Conservation (phyloP, 2,329 filamentous ascomycete genomes). For the Trichoderma atroviride region DNA sequence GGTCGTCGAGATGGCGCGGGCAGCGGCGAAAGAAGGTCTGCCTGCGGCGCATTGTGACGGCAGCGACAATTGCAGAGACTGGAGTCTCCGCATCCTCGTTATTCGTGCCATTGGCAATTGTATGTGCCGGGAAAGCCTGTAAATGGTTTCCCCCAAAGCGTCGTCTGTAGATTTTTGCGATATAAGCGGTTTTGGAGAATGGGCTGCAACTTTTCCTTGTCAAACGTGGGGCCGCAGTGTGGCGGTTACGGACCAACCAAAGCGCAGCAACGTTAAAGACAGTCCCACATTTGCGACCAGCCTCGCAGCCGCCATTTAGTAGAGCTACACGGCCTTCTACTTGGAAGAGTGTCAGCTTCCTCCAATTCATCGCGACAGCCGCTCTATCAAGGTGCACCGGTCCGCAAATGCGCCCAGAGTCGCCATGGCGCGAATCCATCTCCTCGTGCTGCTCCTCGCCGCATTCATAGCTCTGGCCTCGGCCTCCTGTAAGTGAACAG, state of each 20-base stretch:
- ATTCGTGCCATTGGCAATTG: slow-evolving; percentile 47
- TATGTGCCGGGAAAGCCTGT: neutral
- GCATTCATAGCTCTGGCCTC: slow-evolving; percentile 41
- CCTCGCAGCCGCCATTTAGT: neutral
- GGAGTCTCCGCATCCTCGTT: slow-evolving; percentile 43
- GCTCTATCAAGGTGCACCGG: neutral
- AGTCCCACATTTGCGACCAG: neutral
- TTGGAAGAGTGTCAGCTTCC: neutral
- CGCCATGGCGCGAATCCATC: slow-evolving; percentile 46
- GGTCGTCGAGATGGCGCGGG: slow-evolving; percentile 42
- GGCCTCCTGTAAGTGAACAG: slow-evolving; percentile 47
- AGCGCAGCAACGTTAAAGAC: slow-evolving; percentile 32
- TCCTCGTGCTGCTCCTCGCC: slow-evolving; percentile 43
- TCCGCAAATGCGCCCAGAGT: slow-evolving; percentile 18
- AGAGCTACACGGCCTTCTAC: neutral
- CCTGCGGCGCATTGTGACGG: slow-evolving; percentile 32
- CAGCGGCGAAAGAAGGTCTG: slow-evolving; percentile 35
- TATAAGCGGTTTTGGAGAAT: neutral
- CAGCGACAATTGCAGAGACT: slow-evolving; percentile 36
- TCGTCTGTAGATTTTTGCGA: slow-evolving; percentile 5
- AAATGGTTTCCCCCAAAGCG: neutral
- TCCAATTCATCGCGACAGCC: neutral
- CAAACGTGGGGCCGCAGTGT: slow-evolving; percentile 1
- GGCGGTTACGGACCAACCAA: slow-evolving; percentile 33
- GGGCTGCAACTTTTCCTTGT: slow-evolving; percentile 29